phyloP scores from a whole-genome alignment of 768 basidiomycete species.

The Harrya chromipes region DNA sequence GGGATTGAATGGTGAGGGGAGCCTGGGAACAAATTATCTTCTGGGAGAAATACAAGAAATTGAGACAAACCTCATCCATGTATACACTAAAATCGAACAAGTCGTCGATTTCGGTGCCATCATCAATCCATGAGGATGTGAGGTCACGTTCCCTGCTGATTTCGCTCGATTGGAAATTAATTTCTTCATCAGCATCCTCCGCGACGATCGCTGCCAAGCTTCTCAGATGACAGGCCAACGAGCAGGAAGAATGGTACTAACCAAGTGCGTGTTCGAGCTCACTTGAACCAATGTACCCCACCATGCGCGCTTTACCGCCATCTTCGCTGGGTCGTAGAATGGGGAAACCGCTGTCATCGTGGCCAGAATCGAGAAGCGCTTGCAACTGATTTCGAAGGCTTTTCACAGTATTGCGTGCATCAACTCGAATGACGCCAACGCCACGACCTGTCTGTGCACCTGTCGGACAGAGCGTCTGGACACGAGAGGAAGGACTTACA shows the following conservation, averaged over 20 bases:
- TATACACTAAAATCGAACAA: constrained; percentile 82
- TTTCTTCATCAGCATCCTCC: constrained; percentile 61
- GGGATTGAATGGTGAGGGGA: constrained; percentile 77
- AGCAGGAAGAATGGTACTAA: constrained; percentile 33
- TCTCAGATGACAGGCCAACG: background rate
- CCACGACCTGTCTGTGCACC: constrained; percentile 58
- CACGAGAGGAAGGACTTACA: constrained; percentile 42
- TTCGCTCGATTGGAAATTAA: constrained; percentile 58
- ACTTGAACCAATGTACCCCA: constrained; percentile 88
- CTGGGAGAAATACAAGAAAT: background rate
- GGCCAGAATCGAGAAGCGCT: constrained; percentile 51
- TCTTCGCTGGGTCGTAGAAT: constrained; percentile 57
- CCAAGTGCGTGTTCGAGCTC: constrained; percentile 93
- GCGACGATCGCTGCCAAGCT: constrained; percentile 62
- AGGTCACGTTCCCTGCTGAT: constrained; percentile 39
- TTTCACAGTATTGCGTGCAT: constrained; percentile 72
- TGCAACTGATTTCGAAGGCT: constrained; percentile 70
- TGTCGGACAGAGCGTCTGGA: background rate
- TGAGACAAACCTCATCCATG: constrained; percentile 73
- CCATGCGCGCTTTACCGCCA: constrained; percentile 54
- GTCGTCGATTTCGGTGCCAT: constrained; percentile 35
- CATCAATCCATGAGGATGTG: constrained; percentile 56
- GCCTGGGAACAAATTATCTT: constrained; percentile 47
- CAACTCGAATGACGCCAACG: constrained; percentile 68
- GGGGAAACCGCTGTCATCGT: constrained; percentile 84